Evolutionary conservation across 2,329 filamentous ascomycete genomes (phyloP).

Genomic region (Diplodia mutila): DNA sequence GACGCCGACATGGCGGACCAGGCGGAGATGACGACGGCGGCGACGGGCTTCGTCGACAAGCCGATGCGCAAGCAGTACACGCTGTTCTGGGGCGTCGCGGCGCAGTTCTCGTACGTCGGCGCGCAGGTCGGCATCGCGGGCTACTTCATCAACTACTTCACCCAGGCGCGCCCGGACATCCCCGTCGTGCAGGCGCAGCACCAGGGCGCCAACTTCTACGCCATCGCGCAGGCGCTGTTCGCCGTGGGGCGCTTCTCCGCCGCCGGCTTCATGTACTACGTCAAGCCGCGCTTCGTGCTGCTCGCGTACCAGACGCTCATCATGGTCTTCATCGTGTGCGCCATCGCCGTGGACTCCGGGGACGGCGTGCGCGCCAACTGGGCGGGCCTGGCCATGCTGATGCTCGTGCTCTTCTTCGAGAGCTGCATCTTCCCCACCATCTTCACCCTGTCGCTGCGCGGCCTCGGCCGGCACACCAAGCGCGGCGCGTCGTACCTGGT

Average conservation of each 20-base stretch:
- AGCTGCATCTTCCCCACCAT: slow-evolving; percentile 46
- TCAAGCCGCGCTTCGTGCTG: slow-evolving; percentile 44
- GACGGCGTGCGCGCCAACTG: slow-evolving; percentile 37
- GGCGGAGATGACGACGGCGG: slow-evolving; percentile 37
- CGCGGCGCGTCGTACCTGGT: slow-evolving; percentile 45
- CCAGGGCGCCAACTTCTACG: slow-evolving; percentile 44
- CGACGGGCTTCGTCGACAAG: slow-evolving; percentile 60
- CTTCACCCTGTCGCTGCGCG: slow-evolving; percentile 43
- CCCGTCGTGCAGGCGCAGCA: slow-evolving; percentile 34
- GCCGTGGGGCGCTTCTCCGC: slow-evolving; percentile 43
- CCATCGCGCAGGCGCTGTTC: slow-evolving; percentile 44
- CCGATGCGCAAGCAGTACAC: slow-evolving; percentile 66
- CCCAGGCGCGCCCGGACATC: slow-evolving; percentile 40
- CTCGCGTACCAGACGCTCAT: slow-evolving; percentile 41
- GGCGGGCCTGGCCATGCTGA: slow-evolving; percentile 43
- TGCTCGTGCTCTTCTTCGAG: slow-evolving; percentile 46
- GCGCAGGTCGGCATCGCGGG: slow-evolving; percentile 60
- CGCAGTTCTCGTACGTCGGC: slow-evolving; percentile 60
- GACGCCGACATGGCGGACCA: slow-evolving; percentile 67
- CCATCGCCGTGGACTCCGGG: slow-evolving; percentile 41
- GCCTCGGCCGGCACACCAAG: slow-evolving; percentile 45
- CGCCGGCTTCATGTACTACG: slow-evolving; percentile 43
- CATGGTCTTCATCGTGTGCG: slow-evolving; percentile 42
- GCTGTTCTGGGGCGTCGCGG: slow-evolving; percentile 41
- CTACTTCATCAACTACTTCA: slow-evolving; percentile 47